Evolutionary conservation across 2,329 filamentous ascomycete species (phyloP).

Genomic region (Rhynchosporium agropyri): DNA sequence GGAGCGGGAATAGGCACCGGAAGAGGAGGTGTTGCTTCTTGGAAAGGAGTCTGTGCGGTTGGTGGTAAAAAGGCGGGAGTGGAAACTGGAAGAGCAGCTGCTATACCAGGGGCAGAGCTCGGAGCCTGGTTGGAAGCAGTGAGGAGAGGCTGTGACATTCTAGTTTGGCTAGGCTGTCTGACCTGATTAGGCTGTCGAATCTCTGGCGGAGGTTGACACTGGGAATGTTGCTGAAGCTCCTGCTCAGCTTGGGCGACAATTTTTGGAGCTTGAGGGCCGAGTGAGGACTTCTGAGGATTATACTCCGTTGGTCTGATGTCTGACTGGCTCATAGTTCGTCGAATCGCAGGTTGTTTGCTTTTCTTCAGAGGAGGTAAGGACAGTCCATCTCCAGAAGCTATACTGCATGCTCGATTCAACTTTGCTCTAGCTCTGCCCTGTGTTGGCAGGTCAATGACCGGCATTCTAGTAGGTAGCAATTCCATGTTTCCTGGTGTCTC

Average conservation of each 20-base stretch:
- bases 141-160: slow-evolving; percentile 3
- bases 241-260: slow-evolving; percentile 8
- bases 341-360: slow-evolving; percentile 23
- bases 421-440: slow-evolving; percentile 39
- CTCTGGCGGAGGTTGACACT: slow-evolving; percentile 14
- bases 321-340: slow-evolving; percentile 21
- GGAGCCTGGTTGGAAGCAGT: slow-evolving; percentile 34
- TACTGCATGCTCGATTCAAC: slow-evolving; percentile 39
- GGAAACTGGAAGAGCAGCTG: background rate
- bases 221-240: slow-evolving; percentile 11
- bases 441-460: slow-evolving; percentile 36
- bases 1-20: slow-evolving; percentile 5
- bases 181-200: background rate
- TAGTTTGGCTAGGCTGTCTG: slow-evolving; percentile 8
- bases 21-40: slow-evolving; percentile 7
- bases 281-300: slow-evolving; percentile 16
- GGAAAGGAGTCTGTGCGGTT: background rate
- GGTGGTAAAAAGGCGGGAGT: slow-evolving; percentile 11
- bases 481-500: slow-evolving; percentile 47
- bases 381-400: slow-evolving; percentile 40
- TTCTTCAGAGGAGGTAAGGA: slow-evolving; percentile 33
- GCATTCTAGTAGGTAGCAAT: slow-evolving; percentile 44
- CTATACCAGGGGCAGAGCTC: background rate
- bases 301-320: slow-evolving; percentile 4
- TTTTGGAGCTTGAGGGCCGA: slow-evolving; percentile 5